These are phyloP conservation scores for Populus hybrid DNA, from an alignment of 441 rosid genomes.

Conservation along the genomic window DNA sequence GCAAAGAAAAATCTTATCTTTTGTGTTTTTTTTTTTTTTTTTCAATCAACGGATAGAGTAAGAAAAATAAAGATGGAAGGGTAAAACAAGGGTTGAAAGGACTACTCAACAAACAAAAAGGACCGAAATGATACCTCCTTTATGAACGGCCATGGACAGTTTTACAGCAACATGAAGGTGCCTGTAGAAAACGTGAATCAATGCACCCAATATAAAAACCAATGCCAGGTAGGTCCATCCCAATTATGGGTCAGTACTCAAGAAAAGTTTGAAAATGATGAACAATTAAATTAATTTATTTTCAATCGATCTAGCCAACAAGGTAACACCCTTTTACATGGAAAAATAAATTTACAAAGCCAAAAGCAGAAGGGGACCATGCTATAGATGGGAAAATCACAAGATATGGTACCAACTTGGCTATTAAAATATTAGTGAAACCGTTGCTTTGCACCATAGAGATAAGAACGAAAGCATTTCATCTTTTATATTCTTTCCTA, in stretches of 20 bases:
- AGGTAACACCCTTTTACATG: background rate
- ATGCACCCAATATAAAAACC: background rate
- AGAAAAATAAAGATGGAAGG: background rate
- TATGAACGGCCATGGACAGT: background rate
- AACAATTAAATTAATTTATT: background rate
- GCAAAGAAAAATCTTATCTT: background rate
- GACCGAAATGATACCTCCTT: background rate
- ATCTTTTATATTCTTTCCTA: conserved; percentile 27
- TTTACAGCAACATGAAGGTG: background rate
- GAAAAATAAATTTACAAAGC: background rate
- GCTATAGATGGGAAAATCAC: background rate
- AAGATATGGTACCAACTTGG: conserved; percentile 10
- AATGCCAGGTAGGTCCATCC: background rate
- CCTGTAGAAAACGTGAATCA: background rate
- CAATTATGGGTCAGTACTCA: background rate
- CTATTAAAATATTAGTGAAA: conserved; percentile 19
- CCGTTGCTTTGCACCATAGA: conserved; percentile 21
- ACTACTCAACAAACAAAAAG: background rate
- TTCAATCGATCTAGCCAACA: background rate
- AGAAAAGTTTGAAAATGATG: background rate
- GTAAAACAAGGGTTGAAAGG: background rate
- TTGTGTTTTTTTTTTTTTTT: too few relatives aligned
- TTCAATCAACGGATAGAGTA: background rate
- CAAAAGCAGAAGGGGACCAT: conserved; percentile 10
- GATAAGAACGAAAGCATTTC: conserved; percentile 6